Evolutionary conservation across 2,329 filamentous ascomycete genomes (phyloP), one percentile per base, ranked within the genome.

Genomic region (Daldinia sp.): DNA sequence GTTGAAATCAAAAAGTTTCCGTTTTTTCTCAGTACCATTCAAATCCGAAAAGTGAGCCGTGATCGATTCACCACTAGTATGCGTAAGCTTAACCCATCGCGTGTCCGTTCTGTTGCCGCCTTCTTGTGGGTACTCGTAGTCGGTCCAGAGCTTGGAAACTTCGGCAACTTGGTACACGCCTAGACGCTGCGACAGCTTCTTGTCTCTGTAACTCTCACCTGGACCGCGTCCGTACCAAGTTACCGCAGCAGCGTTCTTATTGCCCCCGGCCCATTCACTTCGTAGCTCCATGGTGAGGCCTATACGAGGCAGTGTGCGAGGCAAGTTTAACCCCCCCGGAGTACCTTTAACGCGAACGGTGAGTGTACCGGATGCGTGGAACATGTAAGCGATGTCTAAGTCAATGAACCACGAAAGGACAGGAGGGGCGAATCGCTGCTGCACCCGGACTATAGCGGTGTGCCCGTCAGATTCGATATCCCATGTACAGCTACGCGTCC

Each of bases 71-170:
- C 72, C 71, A 4, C 61, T 57, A 1, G 61, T 66, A 10, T 70
- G 63, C 8, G 70, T 62, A 17, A 85, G 78, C 71, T 77, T 75
- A 3, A 90, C 80, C 83, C 85, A 89, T 1, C 85, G 79, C 2
- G 85, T 85, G 68, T 90, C 88, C 0, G 84, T 87, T 25, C 86
- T 79, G 71, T 91, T 90, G 1, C 86, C 84, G 30, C 81, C 83
- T 63, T 92, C 89, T 72, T 92, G 89, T 0, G 88, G 89, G 57
- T 85, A 87, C 66, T 92, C 89, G 71, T 90, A 91, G 39, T 84
- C 81, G 1, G 84, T 82, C 75, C 83, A 86, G 0, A 91, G 78
- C 2, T 83, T 79, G 29, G 84, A 81, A 1, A 87, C 75, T 1
- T 49, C 21, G 2, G 69, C 67, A 1, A 74, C 70, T 3, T 75